Percentiles rank a stretch among this genome's conserved stretches.
These are phyloP conservation scores for Ascochyta koolunga DNA, from an alignment of 2,329 filamentous ascomycete species.

Conservation along the genomic window DNA sequence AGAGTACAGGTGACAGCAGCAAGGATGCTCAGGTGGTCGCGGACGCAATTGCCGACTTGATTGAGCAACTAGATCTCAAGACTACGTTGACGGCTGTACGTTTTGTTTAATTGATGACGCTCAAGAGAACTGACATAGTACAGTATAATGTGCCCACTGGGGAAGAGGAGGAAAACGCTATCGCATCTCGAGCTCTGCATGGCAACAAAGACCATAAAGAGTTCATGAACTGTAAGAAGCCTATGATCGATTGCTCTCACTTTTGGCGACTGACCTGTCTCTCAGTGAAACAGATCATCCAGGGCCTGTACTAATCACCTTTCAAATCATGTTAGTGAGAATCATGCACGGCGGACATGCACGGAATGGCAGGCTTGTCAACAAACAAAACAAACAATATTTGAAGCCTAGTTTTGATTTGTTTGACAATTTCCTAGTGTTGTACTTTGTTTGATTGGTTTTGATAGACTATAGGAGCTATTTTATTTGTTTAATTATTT, in stretches of 20 bases:
- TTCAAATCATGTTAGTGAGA: background rate
- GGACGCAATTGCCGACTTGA: constrained; percentile 54
- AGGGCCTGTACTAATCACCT: constrained; percentile 34
- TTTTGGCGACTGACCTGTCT: constrained; percentile 9
- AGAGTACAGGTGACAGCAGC: constrained; percentile 50
- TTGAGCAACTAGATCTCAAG: constrained; percentile 51
- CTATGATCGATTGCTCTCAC: background rate
- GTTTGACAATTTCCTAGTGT: too few relatives aligned
- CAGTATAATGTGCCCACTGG: constrained; percentile 46
- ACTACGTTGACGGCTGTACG: constrained; percentile 44
- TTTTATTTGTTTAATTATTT: too few relatives aligned
- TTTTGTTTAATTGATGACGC: background rate
- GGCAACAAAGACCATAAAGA: constrained; percentile 46
- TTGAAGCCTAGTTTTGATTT: too few relatives aligned
- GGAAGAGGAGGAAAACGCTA: constrained; percentile 45
- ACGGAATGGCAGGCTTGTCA: too few relatives aligned
- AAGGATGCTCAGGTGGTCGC: constrained; percentile 54
- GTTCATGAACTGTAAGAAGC: constrained; percentile 39
- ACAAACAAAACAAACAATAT: too few relatives aligned
- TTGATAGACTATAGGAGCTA: too few relatives aligned
- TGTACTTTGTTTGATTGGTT: too few relatives aligned
- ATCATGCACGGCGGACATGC: background rate
- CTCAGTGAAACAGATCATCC: constrained; percentile 43
- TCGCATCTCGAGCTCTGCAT: constrained; percentile 42
- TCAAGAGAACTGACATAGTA: constrained; percentile 17